Evolutionary conservation across 108 stramenopile species (phyloP).

Genomic region (Skeletonema menzelii): DNA sequence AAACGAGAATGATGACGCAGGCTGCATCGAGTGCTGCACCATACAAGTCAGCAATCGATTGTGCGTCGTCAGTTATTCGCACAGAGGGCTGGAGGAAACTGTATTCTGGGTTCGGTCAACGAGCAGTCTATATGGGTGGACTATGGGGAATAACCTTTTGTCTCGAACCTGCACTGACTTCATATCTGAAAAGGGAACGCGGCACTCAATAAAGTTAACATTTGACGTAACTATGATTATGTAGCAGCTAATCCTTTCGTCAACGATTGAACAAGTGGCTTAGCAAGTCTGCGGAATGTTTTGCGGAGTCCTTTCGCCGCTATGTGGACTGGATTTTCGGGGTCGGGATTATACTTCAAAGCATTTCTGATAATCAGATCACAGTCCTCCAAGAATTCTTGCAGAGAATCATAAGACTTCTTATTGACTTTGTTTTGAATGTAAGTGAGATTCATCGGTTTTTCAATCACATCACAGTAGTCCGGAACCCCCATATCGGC

Average conservation of each 20-base stretch:
- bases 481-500: slow-evolving; percentile 73
- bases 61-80: slow-evolving; percentile 49
- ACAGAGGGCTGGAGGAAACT: slow-evolving; percentile 57
- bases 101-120: slow-evolving; percentile 62
- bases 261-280: slow-evolving; percentile 45
- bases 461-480: slow-evolving; percentile 76
- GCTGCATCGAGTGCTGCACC: slow-evolving; percentile 58
- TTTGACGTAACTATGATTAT: background rate
- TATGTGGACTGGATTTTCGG: slow-evolving; percentile 71
- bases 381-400: slow-evolving; percentile 74
- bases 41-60: slow-evolving; percentile 62
- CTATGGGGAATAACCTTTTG: slow-evolving; percentile 73
- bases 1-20: slow-evolving; percentile 84
- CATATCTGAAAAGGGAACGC: slow-evolving; percentile 2
- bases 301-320: slow-evolving; percentile 75
- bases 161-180: slow-evolving; percentile 26
- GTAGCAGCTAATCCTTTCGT: slow-evolving; percentile 27
- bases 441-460: slow-evolving; percentile 74
- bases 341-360: slow-evolving; percentile 67
- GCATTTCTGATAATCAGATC: slow-evolving; percentile 79
- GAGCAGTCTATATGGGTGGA: slow-evolving; percentile 60
- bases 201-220: background rate
- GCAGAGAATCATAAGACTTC: slow-evolving; percentile 57
- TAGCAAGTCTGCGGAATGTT: slow-evolving; percentile 62
- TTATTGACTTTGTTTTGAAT: slow-evolving; percentile 73